Evolutionary conservation across 805 yeast genomes (phyloP).

Genomic region (Jamesozyma gamospora): DNA sequence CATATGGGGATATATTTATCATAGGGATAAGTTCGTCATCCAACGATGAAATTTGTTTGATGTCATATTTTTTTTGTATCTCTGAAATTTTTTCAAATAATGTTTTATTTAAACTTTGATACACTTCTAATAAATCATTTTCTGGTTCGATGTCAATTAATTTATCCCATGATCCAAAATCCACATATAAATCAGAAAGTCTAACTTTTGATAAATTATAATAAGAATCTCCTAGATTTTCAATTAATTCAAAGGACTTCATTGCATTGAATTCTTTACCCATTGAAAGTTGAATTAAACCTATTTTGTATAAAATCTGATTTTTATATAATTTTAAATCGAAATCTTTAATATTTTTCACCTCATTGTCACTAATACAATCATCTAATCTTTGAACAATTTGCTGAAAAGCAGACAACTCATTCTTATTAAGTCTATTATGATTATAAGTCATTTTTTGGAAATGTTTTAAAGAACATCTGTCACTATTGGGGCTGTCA

Average conservation of each 20-base stretch:
- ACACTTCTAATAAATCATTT: conserved; percentile 10
- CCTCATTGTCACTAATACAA: not conserved
- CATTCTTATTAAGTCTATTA: conserved; percentile 1
- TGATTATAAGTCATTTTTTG: not conserved
- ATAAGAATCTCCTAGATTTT: conserved; percentile 12
- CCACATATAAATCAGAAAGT: conserved; percentile 39
- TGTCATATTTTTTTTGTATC: not conserved
- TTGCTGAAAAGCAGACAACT: conserved; percentile 2
- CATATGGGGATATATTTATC: conserved; percentile 36
- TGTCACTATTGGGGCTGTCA: not conserved
- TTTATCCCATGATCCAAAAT: conserved; percentile 41
- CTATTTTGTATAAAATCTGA: conserved; percentile 46
- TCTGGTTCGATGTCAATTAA: conserved; percentile 12
- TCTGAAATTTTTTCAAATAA: conserved; percentile 5
- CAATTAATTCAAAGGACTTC: conserved; percentile 40
- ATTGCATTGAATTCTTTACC: conserved; percentile 47
- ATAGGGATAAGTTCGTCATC: conserved; percentile 27
- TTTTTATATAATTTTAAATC: conserved; percentile 4
- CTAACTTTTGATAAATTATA: conserved; percentile 41
- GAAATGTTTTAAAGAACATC: not conserved
- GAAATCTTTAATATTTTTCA: not conserved
- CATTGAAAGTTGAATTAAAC: conserved; percentile 48
- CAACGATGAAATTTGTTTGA: conserved; percentile 15
- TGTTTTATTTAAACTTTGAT: conserved; percentile 12
- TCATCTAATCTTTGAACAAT: not conserved